Evolutionary conservation across 768 basidiomycete species (phyloP).

Genomic region (Xerocomellus amylosporus): DNA sequence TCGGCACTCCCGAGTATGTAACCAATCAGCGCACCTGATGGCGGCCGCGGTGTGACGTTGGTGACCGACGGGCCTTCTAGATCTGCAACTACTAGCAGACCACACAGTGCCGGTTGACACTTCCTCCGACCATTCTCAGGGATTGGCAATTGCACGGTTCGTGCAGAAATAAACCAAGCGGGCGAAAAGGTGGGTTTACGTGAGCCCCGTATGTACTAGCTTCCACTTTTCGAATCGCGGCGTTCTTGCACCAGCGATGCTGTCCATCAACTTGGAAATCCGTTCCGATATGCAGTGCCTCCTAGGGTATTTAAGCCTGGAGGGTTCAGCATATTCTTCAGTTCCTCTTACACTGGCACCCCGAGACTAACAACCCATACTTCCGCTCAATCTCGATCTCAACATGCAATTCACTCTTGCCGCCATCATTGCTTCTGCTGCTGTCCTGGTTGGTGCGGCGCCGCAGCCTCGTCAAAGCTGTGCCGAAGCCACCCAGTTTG

Average conservation of each 20-base stretch:
- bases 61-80: neutral
- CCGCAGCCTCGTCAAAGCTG: constrained; percentile 24
- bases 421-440: constrained; percentile 7
- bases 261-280: neutral
- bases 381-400: neutral
- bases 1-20: neutral
- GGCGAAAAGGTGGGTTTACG: neutral
- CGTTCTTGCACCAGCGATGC: neutral
- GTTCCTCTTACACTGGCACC: neutral
- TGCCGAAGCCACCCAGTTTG: constrained; percentile 22
- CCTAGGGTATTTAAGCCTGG: constrained; percentile 9
- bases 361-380: neutral
- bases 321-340: neutral
- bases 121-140: neutral
- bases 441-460: constrained; percentile 15
- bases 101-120: neutral
- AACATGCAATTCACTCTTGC: constrained; percentile 20
- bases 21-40: neutral
- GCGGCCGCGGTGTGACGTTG: no score
- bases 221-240: neutral
- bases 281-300: neutral
- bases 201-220: neutral
- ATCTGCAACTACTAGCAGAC: neutral
- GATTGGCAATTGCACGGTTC: no score
- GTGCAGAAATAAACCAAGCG: neutral